Percentiles rank a stretch among this genome's conserved stretches.
Conservation (phyloP, 1,284 basidiomycete genomes). For the Melampsora abietis-canadensis region DNA sequence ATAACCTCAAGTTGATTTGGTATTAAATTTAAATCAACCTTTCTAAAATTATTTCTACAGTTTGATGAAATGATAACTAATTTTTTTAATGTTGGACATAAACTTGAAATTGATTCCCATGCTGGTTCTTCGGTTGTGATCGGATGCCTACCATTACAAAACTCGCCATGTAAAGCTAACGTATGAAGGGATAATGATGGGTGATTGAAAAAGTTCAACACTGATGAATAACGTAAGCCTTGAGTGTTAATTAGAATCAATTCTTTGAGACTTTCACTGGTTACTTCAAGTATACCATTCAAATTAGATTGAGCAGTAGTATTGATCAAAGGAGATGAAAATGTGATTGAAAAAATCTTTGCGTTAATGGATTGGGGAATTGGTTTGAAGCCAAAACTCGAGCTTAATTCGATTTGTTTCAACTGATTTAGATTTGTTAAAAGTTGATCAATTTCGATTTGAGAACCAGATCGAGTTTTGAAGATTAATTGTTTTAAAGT, state of each 20-base stretch:
- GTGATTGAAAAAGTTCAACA: neutral
- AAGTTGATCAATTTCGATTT: neutral
- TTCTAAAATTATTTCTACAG: neutral
- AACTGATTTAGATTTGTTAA: neutral
- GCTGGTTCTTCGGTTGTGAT: slow-evolving; percentile 4
- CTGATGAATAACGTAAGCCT: slow-evolving; percentile 3
- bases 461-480: neutral
- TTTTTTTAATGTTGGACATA: neutral
- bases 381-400: neutral
- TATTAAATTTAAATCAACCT: neutral
- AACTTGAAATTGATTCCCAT: neutral
- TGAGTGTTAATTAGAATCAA: neutral
- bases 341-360: neutral
- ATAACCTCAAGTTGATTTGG: neutral
- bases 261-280: neutral
- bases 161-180: neutral
- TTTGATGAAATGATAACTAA: neutral
- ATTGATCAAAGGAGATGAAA: slow-evolving; percentile 1
- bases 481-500: neutral
- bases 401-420: neutral
- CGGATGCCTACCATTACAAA: neutral
- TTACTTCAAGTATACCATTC: neutral
- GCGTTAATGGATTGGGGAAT: neutral
- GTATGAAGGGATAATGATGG: neutral
- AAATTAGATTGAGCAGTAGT: slow-evolving; percentile 1